phyloP scores from a whole-genome alignment of 805 yeast species.

The Kodamaea kaohsiungensis region DNA sequence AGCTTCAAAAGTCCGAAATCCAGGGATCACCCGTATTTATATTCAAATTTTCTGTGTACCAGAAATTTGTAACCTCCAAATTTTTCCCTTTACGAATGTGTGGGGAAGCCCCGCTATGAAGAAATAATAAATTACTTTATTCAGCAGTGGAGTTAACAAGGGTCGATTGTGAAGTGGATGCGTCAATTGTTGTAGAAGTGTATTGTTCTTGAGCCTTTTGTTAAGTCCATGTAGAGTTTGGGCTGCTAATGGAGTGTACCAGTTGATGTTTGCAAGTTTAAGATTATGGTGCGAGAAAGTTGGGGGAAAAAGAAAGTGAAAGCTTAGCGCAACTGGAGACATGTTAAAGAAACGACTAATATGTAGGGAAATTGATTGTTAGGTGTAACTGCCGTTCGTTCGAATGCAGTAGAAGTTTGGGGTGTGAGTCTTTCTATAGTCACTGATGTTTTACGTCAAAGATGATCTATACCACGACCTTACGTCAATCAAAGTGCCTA shows the following conservation, averaged over 20 bases:
- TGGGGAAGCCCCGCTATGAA: background rate
- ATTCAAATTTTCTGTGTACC: background rate
- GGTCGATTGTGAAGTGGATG: background rate
- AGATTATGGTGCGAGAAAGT: too few species aligned
- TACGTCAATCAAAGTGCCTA: background rate
- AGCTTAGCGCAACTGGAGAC: too few species aligned
- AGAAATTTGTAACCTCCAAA: background rate
- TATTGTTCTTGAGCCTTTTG: background rate
- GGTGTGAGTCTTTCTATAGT: too few species aligned
- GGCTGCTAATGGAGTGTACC: background rate
- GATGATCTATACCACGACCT: too few species aligned
- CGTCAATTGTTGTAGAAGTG: background rate
- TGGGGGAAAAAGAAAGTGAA: too few species aligned
- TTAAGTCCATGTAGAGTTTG: background rate
- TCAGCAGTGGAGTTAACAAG: background rate
- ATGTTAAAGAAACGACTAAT: too few species aligned
- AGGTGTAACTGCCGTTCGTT: too few species aligned
- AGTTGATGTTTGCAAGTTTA: background rate
- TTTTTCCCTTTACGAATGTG: constrained; percentile 1
- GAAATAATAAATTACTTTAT: background rate
- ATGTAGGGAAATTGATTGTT: too few species aligned
- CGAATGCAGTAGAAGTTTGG: too few species aligned
- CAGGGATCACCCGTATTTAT: constrained; percentile 2
- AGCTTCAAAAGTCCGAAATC: background rate
- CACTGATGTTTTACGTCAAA: too few species aligned